These are phyloP conservation scores for Beta lomatogona DNA, from an alignment of 179 eudicot genomes.

Conservation along the genomic window DNA sequence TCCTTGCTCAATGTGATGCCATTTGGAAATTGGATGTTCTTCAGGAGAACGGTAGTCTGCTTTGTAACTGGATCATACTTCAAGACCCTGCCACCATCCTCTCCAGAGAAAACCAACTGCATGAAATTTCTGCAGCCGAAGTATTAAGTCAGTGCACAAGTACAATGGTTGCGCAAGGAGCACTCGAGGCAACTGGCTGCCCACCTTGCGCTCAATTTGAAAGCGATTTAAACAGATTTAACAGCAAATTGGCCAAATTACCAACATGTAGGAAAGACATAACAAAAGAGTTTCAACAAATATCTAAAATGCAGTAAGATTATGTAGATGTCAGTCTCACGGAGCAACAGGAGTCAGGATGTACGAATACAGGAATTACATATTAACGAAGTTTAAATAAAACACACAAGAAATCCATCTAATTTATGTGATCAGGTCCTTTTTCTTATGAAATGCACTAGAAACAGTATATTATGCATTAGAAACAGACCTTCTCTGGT, in stretches of 20 bases:
- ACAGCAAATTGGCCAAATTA: not conserved
- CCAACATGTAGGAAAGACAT: not conserved
- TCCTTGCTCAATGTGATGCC: conserved; percentile 89
- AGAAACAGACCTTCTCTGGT: conserved; percentile 65
- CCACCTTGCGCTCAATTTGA: too few relatives aligned
- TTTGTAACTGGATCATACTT: conserved; percentile 75
- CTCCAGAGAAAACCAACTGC: conserved; percentile 82
- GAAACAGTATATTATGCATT: not conserved
- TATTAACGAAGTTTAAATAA: not conserved
- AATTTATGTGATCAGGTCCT: not conserved
- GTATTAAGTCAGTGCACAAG: conserved; percentile 10
- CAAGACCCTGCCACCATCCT: conserved; percentile 71
- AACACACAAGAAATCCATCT: not conserved
- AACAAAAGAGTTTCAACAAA: not conserved
- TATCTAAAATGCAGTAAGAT: too few relatives aligned
- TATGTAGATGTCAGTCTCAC: too few relatives aligned
- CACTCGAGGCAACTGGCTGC: not conserved
- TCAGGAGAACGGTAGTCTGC: conserved; percentile 67
- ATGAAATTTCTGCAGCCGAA: conserved; percentile 73
- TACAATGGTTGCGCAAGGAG: not conserved
- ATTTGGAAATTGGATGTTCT: conserved; percentile 73
- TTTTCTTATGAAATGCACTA: not conserved
- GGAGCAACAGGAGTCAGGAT: too few relatives aligned
- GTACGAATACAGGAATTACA: too few relatives aligned
- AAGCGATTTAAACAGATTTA: not conserved